phyloP scores from a whole-genome alignment of 805 yeast species.

The Nakazawaea ishiwadae region DNA sequence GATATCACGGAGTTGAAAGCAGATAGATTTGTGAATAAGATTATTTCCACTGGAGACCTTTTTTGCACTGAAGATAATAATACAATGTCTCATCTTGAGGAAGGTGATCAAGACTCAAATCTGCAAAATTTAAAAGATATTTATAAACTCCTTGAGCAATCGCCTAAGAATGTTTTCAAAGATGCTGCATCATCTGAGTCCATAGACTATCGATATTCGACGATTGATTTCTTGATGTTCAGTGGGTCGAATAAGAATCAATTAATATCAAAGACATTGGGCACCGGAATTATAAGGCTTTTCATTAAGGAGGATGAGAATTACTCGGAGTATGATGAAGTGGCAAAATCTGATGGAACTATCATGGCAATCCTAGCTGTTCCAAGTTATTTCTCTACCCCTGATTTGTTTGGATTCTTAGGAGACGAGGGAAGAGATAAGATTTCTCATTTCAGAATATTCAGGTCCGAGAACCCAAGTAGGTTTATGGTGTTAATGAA shows the following conservation, averaged over 20 bases:
- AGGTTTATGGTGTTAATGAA: conserved; percentile 76
- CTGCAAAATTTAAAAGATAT: conserved; percentile 14
- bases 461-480: conserved; percentile 60
- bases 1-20: background rate
- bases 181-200: too few relatives aligned
- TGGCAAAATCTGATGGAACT: conserved; percentile 47
- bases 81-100: background rate
- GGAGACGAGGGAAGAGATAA: conserved; percentile 53
- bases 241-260: conserved; percentile 7
- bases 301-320: conserved; percentile 32
- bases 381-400: conserved; percentile 82
- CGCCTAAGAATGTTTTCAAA: too few relatives aligned
- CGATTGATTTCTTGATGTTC: conserved; percentile 28
- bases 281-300: conserved; percentile 69
- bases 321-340: conserved; percentile 17
- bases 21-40: background rate
- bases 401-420: conserved; percentile 76
- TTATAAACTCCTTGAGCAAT: too few relatives aligned
- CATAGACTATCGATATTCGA: conserved; percentile 30
- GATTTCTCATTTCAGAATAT: conserved; percentile 68
- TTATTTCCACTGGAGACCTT: conserved; percentile 6
- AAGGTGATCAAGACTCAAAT: conserved; percentile 5
- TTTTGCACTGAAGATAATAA: background rate
- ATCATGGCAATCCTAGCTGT: conserved; percentile 79
- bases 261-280: conserved; percentile 58